Conservation (phyloP, 2,329 filamentous ascomycete genomes). For the Claviceps arundinis region DNA sequence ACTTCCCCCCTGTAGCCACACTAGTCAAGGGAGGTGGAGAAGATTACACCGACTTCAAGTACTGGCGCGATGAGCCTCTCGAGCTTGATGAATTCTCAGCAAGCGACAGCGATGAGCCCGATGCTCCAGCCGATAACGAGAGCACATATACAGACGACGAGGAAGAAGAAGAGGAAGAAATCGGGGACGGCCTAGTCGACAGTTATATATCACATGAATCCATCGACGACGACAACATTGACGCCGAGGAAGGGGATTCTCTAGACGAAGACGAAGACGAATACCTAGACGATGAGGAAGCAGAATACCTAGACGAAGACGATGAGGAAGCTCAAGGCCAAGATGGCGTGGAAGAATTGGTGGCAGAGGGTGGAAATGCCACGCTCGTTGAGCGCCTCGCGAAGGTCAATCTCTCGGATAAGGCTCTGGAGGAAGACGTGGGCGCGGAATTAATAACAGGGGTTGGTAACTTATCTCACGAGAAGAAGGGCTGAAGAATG, state of each 20-base stretch:
- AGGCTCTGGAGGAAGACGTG: constrained; percentile 28
- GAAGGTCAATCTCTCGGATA: constrained; percentile 4
- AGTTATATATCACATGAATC: constrained; percentile 41
- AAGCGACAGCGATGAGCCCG: constrained; percentile 53
- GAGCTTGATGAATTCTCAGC: constrained; percentile 82
- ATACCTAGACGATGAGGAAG: background rate
- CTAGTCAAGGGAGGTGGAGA: constrained; percentile 83
- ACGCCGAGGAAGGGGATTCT: constrained; percentile 24
- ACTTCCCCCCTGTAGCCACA: constrained; percentile 84
- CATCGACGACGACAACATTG: constrained; percentile 25
- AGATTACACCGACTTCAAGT: constrained; percentile 92
- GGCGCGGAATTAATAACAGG: constrained; percentile 47
- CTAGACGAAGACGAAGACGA: constrained; percentile 17
- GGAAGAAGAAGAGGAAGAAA: constrained; percentile 25
- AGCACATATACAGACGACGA: constrained; percentile 31
- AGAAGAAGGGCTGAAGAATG: constrained; percentile 11
- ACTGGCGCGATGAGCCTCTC: constrained; percentile 78
- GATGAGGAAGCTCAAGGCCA: constrained; percentile 6
- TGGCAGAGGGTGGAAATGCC: constrained; percentile 10
- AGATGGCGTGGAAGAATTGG: constrained; percentile 6
- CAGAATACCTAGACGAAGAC: background rate
- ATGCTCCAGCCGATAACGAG: constrained; percentile 31
- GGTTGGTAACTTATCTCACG: constrained; percentile 34
- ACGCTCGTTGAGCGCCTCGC: constrained; percentile 6
- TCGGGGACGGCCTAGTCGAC: constrained; percentile 32